Conservation (phyloP, 1,139 yeast species). For the Yamadazyma dendronema region DNA sequence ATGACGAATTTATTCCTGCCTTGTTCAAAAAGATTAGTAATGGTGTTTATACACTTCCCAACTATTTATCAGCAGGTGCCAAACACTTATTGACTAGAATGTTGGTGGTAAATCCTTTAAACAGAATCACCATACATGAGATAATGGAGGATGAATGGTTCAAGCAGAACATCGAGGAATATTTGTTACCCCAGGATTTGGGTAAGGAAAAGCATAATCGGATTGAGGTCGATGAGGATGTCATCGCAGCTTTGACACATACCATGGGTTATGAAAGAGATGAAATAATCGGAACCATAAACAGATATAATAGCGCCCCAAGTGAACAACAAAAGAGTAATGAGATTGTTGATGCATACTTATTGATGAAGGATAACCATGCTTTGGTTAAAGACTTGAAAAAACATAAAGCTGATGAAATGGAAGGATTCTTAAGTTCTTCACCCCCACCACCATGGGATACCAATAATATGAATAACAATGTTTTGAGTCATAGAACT, state of each 20-base stretch:
- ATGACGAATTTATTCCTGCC: constrained; percentile 96
- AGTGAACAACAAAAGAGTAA: constrained; percentile 29
- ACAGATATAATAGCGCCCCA: constrained; percentile 26
- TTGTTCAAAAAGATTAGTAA: constrained; percentile 91
- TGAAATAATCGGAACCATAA: constrained; percentile 76
- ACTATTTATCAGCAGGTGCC: constrained; percentile 85
- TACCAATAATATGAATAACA: constrained; percentile 10
- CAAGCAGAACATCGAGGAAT: constrained; percentile 76
- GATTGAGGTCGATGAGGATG: constrained; percentile 69
- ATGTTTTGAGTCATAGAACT: constrained; percentile 22
- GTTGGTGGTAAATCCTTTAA: constrained; percentile 95
- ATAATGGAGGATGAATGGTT: constrained; percentile 98
- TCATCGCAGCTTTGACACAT: constrained; percentile 71
- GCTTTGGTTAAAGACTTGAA: constrained; percentile 65
- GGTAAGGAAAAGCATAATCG: constrained; percentile 40
- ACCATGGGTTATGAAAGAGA: constrained; percentile 94
- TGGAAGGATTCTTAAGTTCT: constrained; percentile 50
- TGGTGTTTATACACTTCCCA: constrained; percentile 93
- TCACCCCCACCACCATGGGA: constrained; percentile 46
- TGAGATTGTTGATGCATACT: constrained; percentile 90
- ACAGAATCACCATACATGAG: constrained; percentile 91
- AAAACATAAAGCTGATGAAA: constrained; percentile 48
- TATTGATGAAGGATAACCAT: constrained; percentile 82
- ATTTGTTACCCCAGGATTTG: constrained; percentile 70
- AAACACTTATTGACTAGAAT: constrained; percentile 81